Base-by-base conservation (phyloP, 225 moss, liverwort and hornwort genomes). In the Sphagnum contortum region DNA sequence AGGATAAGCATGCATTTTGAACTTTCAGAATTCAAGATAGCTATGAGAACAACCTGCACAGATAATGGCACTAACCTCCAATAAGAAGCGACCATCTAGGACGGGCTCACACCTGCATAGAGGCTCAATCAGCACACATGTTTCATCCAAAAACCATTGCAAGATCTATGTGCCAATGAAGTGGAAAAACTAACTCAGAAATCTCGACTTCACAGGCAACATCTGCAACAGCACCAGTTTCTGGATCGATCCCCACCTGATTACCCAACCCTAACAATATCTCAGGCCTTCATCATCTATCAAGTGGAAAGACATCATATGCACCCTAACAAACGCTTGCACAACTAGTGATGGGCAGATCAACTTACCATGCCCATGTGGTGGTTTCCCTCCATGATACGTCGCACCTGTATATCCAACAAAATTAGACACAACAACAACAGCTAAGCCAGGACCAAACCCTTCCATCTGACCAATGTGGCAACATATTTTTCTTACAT, bases 191-290 rank as follows among this genome's bases (percentile, higher is more conserved):
- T 87, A 69, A 94, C 91, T 95, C 94, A 47, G 84, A 86, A 14
- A 95, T 88, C 81, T 95, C 94, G 63, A 92, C 94, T 86, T 95
- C 94, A 78, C 94, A 95, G 6, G 78, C 89, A 61, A 87, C 69
- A 55, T 91, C 88, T 4, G 73, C 77, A 55, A 95, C 49, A 8
- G 68, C 60, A 50, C 86, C 81, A 13, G 79, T 81, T 67, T 82
- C 83, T 10, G 6, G 12, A 64, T 95, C 84, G 57, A 75, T 61
- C 9, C 88, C 81, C 51, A 89, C 91, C 94, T 94, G 77, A 4
- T 69, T 51, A 68, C 59, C 29, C 61, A 71, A 81, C 44, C 61
- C 54, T 63, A 66, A 55, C 11, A 29, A 1, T 29, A 29, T 59
- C 59, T 12, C 8, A 12, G 12, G 59, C 12, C 59, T 59, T n/a